Evolutionary conservation across 169 alveolate species (phyloP), one percentile per base, ranked within the genome.

Genomic region (Plasmodium billcollinsi): DNA sequence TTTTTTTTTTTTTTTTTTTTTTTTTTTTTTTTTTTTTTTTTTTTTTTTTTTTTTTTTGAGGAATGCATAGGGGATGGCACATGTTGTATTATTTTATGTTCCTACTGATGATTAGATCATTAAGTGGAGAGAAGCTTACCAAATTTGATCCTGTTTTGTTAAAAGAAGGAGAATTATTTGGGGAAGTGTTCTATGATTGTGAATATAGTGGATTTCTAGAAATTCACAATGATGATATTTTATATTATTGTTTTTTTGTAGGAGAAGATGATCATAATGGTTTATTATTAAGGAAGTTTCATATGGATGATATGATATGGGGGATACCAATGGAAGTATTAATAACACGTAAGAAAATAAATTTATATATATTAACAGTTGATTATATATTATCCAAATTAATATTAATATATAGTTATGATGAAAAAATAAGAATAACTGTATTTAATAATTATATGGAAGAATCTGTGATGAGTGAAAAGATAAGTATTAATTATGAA

Each of bases 261-360:
- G 74, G 76, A n/a, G 88, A 73, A 73, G 75, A 69, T 21, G 76
- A 62, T 18, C 21, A 18, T 14, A 63, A 75, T 18, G 89, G 89
- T 2, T 49, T 75, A 63, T 9, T 50, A 8, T 56, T 75, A 12
- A 24, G 76, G 1, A 75, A 45, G 5, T 75, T 63, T 33, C 26
- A 24, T 1, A 1, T 56, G 1, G 63, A 63, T 12, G 74, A 75
- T 7, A 15, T 74, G 11, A 24, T 45, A 29, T 75, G 89, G 89
- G 89, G 66, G 9, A 14, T 52, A 43, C 26, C 75, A 3, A 18
- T 12, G 18, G 76, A 75, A 43, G 89, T 75, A 3, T 12, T 75
- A 49, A 6, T 47, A 5, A 63, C 69, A 14, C 63, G 26, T 7
- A 29, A 75, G 20, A 45, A 50, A 24, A 75, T 75, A 24, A 47